Evolutionary conservation across 2,329 filamentous ascomycete genomes (phyloP), one percentile per base, ranked within the genome.

Genomic region (Colletotrichum sp.): DNA sequence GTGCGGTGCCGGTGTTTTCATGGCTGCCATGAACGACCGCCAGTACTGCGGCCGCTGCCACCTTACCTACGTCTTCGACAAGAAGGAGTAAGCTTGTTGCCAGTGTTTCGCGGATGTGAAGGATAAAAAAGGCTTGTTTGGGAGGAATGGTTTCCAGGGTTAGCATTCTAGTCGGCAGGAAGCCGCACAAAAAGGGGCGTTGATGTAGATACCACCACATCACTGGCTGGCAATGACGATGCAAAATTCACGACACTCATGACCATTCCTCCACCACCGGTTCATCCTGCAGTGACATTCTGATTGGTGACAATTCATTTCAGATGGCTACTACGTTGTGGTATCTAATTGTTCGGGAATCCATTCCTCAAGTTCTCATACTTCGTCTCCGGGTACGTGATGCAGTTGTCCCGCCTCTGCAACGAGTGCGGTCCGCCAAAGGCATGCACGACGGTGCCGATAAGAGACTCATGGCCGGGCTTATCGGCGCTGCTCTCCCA

Each of bases 1-100:
- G 96, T 99, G 97, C 89, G 97, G 97, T 93, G 97, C 98, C 85
- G 97, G 97, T 96, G 94, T 99, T 91, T 99, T 99, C 95, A 99
- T 99, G 97, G 97, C 97, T 87, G 95, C 97, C 87, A 99, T 99
- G 96, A 94, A 98, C 90, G 98, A 99, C 91, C 95, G 97, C 88
- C 98, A 99, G 91, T 98, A 98, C 94, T 98, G 96, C 82, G 92
- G 92, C 82, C 91, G 91, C 80, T 94, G 92, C 91, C 92, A 93
- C 87, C 88, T 93, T 79, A 93, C 92, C 88, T 94, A 94, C 88
- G 92, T 93, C 86, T 93, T 93, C 85, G 92, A 93, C 88, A 93
- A 93, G 90, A 89, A 89, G 83, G 90, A 90, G 89, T 79, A 76
- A 70, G 67, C 36, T 66, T 39, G 36, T 26, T 62, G 26, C 60